Evolutionary conservation across 2,329 filamentous ascomycete species (phyloP).

Genomic region (Neofusicoccum kwambonambiense): DNA sequence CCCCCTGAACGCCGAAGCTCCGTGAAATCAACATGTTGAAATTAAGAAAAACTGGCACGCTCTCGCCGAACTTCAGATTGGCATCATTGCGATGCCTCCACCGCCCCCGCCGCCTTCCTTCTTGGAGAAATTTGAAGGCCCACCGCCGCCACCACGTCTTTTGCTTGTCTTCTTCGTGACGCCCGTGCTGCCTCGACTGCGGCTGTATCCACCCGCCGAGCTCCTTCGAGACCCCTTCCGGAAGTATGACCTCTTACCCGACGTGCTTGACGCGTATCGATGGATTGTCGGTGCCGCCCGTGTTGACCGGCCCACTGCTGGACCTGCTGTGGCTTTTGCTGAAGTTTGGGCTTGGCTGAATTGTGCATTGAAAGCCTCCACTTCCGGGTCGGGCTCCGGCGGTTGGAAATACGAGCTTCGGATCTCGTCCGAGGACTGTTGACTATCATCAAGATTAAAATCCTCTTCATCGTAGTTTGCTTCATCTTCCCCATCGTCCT

Average conservation of each 20-base stretch:
- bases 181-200: not conserved
- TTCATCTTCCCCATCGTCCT: slow-evolving; percentile 32
- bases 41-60: not conserved
- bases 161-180: slow-evolving; percentile 18
- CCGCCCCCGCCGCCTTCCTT: slow-evolving; percentile 20
- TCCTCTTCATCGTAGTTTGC: slow-evolving; percentile 12
- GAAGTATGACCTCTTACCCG: not conserved
- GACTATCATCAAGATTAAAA: not conserved
- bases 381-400: slow-evolving; percentile 10
- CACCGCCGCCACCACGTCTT: slow-evolving; percentile 8
- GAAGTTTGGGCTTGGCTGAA: slow-evolving; percentile 10
- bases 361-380: slow-evolving; percentile 17
- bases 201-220: slow-evolving; percentile 14
- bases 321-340: not conserved
- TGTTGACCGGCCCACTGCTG: not conserved
- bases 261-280: not conserved
- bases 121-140: slow-evolving; percentile 5
- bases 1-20: not conserved
- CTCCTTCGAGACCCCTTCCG: slow-evolving; percentile 15
- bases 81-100: slow-evolving; percentile 40
- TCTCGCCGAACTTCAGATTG: slow-evolving; percentile 26
- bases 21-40: not conserved
- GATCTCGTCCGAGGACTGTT: not conserved
- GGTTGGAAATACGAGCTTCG: slow-evolving; percentile 11
- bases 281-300: not conserved